Conservation (phyloP, 148 eudicot genomes). For the Pouteria glomerata region DNA sequence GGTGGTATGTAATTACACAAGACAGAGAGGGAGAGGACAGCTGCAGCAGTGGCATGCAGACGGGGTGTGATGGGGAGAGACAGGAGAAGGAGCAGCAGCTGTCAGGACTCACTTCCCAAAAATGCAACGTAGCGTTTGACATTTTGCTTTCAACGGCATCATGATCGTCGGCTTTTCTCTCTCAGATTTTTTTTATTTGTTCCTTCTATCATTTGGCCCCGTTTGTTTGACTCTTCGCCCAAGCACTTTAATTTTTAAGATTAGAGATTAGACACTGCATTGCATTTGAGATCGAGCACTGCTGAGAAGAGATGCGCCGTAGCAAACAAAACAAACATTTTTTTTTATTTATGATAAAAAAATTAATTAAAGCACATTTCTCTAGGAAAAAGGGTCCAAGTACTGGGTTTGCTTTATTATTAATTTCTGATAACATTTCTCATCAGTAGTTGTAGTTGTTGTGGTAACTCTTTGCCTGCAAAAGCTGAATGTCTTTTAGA, state of each 20-base stretch:
- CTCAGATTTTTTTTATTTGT: neutral
- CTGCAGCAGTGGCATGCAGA: neutral
- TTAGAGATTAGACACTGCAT: no score
- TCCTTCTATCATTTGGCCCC: neutral
- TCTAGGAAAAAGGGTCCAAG: no score
- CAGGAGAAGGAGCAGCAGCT: neutral
- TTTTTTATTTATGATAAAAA: no score
- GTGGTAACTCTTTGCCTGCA: no score
- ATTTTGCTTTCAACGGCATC: constrained; percentile 45
- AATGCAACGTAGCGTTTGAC: constrained; percentile 35
- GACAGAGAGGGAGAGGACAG: constrained; percentile 2
- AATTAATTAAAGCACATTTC: no score
- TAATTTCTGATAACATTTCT: no score
- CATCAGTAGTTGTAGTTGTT: no score
- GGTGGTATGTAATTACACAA: neutral
- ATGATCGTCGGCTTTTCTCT: constrained; percentile 16
- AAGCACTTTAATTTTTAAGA: neutral
- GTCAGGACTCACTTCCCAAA: constrained; percentile 19
- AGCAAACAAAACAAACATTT: no score
- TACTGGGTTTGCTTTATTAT: no score
- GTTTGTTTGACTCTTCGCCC: neutral
- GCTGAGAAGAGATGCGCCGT: no score
- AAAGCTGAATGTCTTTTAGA: no score
- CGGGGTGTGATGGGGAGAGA: neutral
- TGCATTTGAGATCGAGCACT: no score